These are phyloP conservation scores for Chalaropsis ovoidea DNA, from an alignment of 2,329 filamentous ascomycete genomes.

Conservation along the genomic window DNA sequence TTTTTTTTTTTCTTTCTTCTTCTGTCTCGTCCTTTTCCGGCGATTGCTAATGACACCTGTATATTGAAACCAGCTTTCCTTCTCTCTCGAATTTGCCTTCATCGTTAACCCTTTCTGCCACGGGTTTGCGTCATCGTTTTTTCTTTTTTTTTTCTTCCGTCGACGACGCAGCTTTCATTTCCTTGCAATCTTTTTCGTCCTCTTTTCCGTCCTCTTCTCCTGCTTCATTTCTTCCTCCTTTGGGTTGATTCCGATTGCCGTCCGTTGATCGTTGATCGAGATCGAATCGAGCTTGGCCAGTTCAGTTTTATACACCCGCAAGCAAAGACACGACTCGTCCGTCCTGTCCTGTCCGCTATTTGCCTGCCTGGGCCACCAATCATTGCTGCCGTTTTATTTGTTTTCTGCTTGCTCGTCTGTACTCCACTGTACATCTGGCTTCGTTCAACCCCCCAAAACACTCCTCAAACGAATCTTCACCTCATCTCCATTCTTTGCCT, in stretches of 20 bases:
- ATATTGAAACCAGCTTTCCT: conserved; percentile 28
- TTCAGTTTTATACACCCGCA: not conserved
- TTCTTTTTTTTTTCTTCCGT: not conserved
- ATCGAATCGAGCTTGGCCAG: conserved; percentile 16
- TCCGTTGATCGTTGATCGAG: conserved; percentile 19
- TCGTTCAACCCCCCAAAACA: not conserved
- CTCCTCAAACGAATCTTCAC: not conserved
- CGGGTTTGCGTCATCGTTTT: conserved; percentile 15
- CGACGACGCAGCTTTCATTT: conserved; percentile 1
- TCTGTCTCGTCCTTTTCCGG: conserved; percentile 4
- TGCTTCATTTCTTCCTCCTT: conserved; percentile 16
- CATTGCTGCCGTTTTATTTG: not conserved
- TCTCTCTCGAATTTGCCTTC: conserved; percentile 10
- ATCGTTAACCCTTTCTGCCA: conserved; percentile 12
- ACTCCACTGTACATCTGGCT: not conserved
- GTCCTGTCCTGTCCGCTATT: not conserved
- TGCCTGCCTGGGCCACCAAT: not conserved
- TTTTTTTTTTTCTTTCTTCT: conserved; percentile 4
- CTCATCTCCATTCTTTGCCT: conserved; percentile 8
- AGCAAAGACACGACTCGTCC: conserved; percentile 1
- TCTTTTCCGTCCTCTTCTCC: no score
- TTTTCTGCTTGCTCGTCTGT: not conserved
- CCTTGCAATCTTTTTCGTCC: conserved; percentile 6
- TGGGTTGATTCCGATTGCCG: conserved; percentile 6
- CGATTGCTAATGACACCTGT: conserved; percentile 30